Base-by-base conservation (phyloP, 2,329 filamentous ascomycete genomes). In the Periglandula ipomoeae region DNA sequence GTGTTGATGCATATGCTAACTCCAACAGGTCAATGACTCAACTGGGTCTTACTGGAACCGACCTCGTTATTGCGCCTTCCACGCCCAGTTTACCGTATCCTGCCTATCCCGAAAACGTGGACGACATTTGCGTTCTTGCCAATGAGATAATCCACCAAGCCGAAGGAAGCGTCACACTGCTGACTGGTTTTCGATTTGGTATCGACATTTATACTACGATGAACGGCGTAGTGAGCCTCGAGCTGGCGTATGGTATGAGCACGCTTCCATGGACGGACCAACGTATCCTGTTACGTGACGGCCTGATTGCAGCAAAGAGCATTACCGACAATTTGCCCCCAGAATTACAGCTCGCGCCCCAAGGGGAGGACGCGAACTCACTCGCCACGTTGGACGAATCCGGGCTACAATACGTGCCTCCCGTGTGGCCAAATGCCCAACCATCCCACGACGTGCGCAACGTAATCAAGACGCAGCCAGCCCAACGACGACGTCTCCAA, bases 101-200 rank as follows among this genome's bases (percentile, higher is more conserved):
- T 3, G 84, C 87, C 7, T 73, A 89, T 11, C 89, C 89, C 0
- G 70, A 84, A 19, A 89, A 94, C 58, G 81, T 94, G 1, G 89
- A 95, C 56, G 89, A 95, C 64, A 82, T 85, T 50, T 90, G 81
- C 59, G 86, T 95, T 50, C 82, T 82, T 50, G 72, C 82, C 1
- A 78, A 82, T 22, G 80, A 86, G 53, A 79, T 91, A 46, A 76
- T 84, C 27, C 72, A 77, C 7, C 89, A 91, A 58, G 84, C 85
- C 2, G 69, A 79, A 17, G 82, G 80, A 5, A 71, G 76, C 1
- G 69, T 90, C 1, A 86, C 89, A 0, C 75, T 85, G 34, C 70
- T 95, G 41, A 81, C 84, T 0, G 89, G 87, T 0, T 95, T 94
- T 70, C 90, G 89, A 52, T 78, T 85, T 49, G 89, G 84, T 51